A percentile compares a stretch with the other conserved stretches of the same genome.
phyloP scores from a whole-genome alignment of 768 basidiomycete species.

The Trametes gibbosa region DNA sequence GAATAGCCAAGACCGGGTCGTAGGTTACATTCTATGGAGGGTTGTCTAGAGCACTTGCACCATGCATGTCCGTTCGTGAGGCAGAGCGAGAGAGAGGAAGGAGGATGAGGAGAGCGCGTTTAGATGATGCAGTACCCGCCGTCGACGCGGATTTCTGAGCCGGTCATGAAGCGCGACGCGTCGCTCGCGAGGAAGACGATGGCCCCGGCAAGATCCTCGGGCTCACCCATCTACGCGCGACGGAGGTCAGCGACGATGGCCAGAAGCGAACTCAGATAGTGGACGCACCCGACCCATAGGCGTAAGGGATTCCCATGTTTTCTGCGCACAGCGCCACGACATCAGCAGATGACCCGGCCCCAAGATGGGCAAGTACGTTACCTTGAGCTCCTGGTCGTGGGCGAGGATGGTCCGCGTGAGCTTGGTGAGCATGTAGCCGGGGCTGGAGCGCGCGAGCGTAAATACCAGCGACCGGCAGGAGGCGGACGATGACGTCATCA shows the following conservation, averaged over 20 bases:
- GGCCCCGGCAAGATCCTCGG: constrained; percentile 88
- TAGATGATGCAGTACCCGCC: constrained; percentile 82
- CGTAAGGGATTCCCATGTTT: constrained; percentile 80
- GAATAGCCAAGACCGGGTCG: constrained; percentile 5
- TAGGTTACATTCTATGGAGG: constrained; percentile 18
- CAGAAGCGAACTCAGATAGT: constrained; percentile 6
- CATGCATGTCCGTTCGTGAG: constrained; percentile 8
- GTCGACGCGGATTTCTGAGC: constrained; percentile 80
- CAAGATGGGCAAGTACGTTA: constrained; percentile 29
- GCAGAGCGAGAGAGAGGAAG: not conserved
- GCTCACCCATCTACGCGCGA: constrained; percentile 73
- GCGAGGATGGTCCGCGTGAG: constrained; percentile 82
- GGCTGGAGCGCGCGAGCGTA: constrained; percentile 41
- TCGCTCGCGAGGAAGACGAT: constrained; percentile 90
- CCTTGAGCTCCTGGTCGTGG: constrained; percentile 73
- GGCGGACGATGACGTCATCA: constrained; percentile 7
- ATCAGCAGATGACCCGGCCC: constrained; percentile 13
- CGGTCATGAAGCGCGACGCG: constrained; percentile 88
- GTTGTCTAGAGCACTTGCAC: constrained; percentile 8
- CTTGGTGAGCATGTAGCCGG: constrained; percentile 94
- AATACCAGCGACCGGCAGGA: constrained; percentile 1
- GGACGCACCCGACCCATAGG: constrained; percentile 78
- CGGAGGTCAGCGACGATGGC: not conserved
- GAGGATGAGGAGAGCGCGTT: constrained; percentile 5
- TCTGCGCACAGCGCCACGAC: constrained; percentile 39